A percentile compares a stretch with the other conserved stretches of the same genome.
Evolutionary conservation across 495 filamentous ascomycete species (phyloP).

Genomic region (Lophiostoma macrostomum): DNA sequence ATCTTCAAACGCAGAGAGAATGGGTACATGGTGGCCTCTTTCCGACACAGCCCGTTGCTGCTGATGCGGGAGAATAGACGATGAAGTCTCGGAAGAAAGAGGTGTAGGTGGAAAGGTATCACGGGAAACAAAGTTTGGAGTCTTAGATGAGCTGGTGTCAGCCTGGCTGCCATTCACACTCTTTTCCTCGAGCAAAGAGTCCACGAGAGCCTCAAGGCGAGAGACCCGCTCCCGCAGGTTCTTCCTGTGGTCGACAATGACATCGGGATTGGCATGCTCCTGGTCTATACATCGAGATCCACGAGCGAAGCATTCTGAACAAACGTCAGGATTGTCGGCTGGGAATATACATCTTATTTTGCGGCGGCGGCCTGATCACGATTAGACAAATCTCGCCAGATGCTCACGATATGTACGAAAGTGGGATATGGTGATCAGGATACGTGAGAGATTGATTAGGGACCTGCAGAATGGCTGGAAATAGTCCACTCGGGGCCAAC

Average conservation of each 20-base stretch:
- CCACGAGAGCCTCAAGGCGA: constrained; percentile 37
- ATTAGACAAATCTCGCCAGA: constrained; percentile 5
- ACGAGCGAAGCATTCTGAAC: constrained; percentile 39
- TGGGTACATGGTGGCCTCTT: constrained; percentile 24
- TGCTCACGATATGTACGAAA: not conserved
- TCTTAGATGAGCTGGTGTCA: constrained; percentile 23
- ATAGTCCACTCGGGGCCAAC: constrained; percentile 13
- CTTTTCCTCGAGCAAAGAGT: constrained; percentile 32
- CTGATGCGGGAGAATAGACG: constrained; percentile 10
- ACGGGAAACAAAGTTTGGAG: constrained; percentile 6
- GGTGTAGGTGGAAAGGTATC: constrained; percentile 28
- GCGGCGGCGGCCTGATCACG: constrained; percentile 29
- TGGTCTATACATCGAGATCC: constrained; percentile 38
- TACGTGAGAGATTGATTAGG: not conserved
- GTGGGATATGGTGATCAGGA: not conserved
- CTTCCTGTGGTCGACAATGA: constrained; percentile 38
- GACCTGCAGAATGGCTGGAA: not conserved
- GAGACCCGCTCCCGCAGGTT: constrained; percentile 40
- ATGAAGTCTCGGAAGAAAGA: constrained; percentile 27
- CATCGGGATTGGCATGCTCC: constrained; percentile 35
- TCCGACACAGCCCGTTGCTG: constrained; percentile 3
- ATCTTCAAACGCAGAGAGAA: constrained; percentile 34
- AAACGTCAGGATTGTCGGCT: constrained; percentile 34
- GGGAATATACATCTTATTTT: constrained; percentile 40
- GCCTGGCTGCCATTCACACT: constrained; percentile 19